Base-by-base conservation (phyloP, 2,329 filamentous ascomycete species). In the Emmonsiellopsis sp. region DNA sequence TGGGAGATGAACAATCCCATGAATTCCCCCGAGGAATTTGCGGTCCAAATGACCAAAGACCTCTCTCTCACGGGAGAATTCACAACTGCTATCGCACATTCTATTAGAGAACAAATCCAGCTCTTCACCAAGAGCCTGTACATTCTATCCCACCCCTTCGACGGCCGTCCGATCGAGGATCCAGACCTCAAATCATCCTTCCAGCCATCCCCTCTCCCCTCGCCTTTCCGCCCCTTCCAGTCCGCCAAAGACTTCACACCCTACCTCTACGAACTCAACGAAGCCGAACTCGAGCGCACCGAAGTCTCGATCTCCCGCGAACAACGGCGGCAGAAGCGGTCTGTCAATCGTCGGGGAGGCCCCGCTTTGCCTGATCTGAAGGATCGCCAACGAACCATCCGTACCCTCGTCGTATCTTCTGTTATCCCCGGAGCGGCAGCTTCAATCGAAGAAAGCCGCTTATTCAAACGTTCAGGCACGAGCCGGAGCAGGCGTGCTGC, bases 1-100 rank as follows among this genome's bases (percentile, higher is more conserved):
- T 98, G 93, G 93, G 93, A 98, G 63, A 90, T 97, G 67, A 97
- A 97, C 71, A 94, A 95, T 67, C 87, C 91, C 0, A 75, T 86
- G 52, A 98, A 98, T 69, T 94, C 87, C 0, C 90, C 93, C 2
- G 93, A 98, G 71, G 89, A 95, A 54, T 98, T 98, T 68, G 93
- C 93, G 30, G 77, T 82, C 57, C 85, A 85, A 66, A 95, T 97
- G 89, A 84, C 91, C 0, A 82, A 84, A 55, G 93, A 98, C 64
- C 79, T 98, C 30, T 91, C 91, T 4, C 79, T 98, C 15, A 89
- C 89, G 0, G 93, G 93, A 58, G 93, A 98, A 69, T 98, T 98
- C 64, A 91, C 89, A 2, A 98, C 93, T 0, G 92, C 93, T 7
- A 97, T 98, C 67, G 93, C 93, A 10, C 93, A 98, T 72, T 95